phyloP scores from a whole-genome alignment of 2,329 filamentous ascomycete species.

The Ophiocordyceps camponoti-saundersi region DNA sequence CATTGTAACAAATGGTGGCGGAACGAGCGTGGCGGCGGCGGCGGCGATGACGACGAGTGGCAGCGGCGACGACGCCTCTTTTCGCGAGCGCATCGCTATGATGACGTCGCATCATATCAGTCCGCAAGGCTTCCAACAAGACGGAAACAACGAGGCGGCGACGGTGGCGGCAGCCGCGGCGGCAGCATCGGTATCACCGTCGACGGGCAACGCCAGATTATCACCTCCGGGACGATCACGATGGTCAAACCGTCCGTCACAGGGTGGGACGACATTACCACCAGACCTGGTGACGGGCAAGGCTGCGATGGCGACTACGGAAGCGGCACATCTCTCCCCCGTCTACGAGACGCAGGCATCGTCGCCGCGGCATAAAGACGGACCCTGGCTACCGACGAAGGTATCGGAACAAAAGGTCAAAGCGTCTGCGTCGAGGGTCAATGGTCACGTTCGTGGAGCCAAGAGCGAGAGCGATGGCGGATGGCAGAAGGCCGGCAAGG shows the following conservation, averaged over 20 bases:
- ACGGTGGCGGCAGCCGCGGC: too few relatives aligned
- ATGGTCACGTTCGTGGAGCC: slow-evolving; percentile 33
- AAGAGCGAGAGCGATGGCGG: slow-evolving; percentile 37
- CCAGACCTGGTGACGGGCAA: slow-evolving; percentile 36
- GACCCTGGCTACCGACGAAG: slow-evolving; percentile 12
- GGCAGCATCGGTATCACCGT: not conserved
- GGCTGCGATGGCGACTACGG: slow-evolving; percentile 17
- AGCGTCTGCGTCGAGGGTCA: slow-evolving; percentile 20
- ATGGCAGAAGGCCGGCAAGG: slow-evolving; percentile 44
- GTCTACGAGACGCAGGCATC: slow-evolving; percentile 59
- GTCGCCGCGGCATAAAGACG: slow-evolving; percentile 45
- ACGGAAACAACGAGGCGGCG: slow-evolving; percentile 9
- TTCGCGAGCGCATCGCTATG: slow-evolving; percentile 22
- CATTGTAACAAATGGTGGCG: not conserved
- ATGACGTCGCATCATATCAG: slow-evolving; percentile 17
- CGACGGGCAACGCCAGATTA: slow-evolving; percentile 10
- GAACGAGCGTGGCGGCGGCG: slow-evolving; percentile 3
- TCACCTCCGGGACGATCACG: slow-evolving; percentile 19
- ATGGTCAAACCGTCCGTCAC: slow-evolving; percentile 21
- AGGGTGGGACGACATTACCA: slow-evolving; percentile 33
- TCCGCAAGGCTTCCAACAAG: slow-evolving; percentile 12
- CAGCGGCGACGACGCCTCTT: slow-evolving; percentile 21
- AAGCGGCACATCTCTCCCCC: slow-evolving; percentile 45
- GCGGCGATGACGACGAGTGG: slow-evolving; percentile 19
- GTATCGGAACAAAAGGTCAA: slow-evolving; percentile 9